These are phyloP conservation scores for Hansenula sp. DNA, from an alignment of 1,139 yeast species.

Conservation along the genomic window DNA sequence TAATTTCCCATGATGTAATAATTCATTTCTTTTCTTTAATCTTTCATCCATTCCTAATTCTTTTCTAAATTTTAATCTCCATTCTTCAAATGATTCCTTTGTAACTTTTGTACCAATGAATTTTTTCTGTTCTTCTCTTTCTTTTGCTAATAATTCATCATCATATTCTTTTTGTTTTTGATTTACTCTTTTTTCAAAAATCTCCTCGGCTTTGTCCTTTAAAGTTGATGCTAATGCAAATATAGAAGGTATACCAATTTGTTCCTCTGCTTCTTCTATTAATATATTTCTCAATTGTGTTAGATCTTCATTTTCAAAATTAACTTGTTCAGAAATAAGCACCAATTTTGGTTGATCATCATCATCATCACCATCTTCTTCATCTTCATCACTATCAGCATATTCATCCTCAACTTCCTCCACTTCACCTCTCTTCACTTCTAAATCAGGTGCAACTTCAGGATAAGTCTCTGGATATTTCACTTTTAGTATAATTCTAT, in stretches of 20 bases:
- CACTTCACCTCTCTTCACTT: slow-evolving; percentile 28
- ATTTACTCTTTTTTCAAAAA: slow-evolving; percentile 55
- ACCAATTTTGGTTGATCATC: slow-evolving; percentile 35
- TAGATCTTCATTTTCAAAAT: slow-evolving; percentile 44
- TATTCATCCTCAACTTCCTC: slow-evolving; percentile 39
- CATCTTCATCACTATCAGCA: slow-evolving; percentile 43
- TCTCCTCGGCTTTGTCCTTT: slow-evolving; percentile 73
- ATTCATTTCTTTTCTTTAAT: slow-evolving; percentile 44
- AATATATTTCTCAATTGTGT: slow-evolving; percentile 35
- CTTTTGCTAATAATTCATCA: slow-evolving; percentile 47
- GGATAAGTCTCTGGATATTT: slow-evolving; percentile 71
- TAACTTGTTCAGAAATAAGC: slow-evolving; percentile 52
- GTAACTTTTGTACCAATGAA: slow-evolving; percentile 78
- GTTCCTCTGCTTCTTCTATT: slow-evolving; percentile 64
- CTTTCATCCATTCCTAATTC: slow-evolving; percentile 54
- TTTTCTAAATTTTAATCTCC: slow-evolving; percentile 64
- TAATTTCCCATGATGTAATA: slow-evolving; percentile 69
- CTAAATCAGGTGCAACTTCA: slow-evolving; percentile 56
- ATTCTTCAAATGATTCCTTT: slow-evolving; percentile 55
- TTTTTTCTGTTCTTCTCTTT: slow-evolving; percentile 73
- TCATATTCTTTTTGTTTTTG: slow-evolving; percentile 55
- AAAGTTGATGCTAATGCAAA: slow-evolving; percentile 73
- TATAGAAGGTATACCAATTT: slow-evolving; percentile 82
- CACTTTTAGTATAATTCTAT: slow-evolving; percentile 50
- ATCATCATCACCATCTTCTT: slow-evolving; percentile 41